These are phyloP conservation scores for Chrysanthemum lavandulifolium DNA, from an alignment of 129 eudicot genomes.

Conservation along the genomic window DNA sequence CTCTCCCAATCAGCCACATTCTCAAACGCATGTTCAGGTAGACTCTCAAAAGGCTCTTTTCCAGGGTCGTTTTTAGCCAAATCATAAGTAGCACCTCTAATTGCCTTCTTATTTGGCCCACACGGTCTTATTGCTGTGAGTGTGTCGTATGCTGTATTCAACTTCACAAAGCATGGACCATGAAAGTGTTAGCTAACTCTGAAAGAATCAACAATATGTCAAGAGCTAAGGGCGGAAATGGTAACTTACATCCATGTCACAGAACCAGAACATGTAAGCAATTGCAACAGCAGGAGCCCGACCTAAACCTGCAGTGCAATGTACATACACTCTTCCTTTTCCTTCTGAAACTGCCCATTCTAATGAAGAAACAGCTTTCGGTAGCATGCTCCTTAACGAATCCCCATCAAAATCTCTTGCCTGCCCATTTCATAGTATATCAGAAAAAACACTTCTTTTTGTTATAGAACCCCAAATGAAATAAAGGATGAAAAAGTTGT, in stretches of 20 bases:
- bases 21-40: slow-evolving; percentile 77
- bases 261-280: slow-evolving; percentile 94
- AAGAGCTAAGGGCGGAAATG: not conserved
- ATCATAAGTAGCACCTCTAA: slow-evolving; percentile 90
- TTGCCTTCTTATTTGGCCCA: slow-evolving; percentile 87
- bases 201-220: not conserved
- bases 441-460: not conserved
- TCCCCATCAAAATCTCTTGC: slow-evolving; percentile 94
- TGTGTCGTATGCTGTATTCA: slow-evolving; percentile 56
- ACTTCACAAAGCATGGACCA: slow-evolving; percentile 35
- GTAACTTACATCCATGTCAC: slow-evolving; percentile 71
- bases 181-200: slow-evolving; percentile 6
- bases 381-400: slow-evolving; percentile 77
- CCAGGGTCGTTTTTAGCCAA: slow-evolving; percentile 66
- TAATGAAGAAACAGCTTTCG: slow-evolving; percentile 80
- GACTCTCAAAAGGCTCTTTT: slow-evolving; percentile 81
- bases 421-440: slow-evolving; percentile 33
- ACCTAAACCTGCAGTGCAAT: slow-evolving; percentile 97
- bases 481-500: not conserved
- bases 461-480: not conserved
- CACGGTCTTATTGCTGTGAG: slow-evolving; percentile 83
- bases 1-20: slow-evolving; percentile 90
- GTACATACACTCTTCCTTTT: slow-evolving; percentile 80
- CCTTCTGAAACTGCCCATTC: slow-evolving; percentile 94
- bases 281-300: slow-evolving; percentile 96